phyloP scores from a whole-genome alignment of 148 eudicot species.

The Arbutus unedo region DNA sequence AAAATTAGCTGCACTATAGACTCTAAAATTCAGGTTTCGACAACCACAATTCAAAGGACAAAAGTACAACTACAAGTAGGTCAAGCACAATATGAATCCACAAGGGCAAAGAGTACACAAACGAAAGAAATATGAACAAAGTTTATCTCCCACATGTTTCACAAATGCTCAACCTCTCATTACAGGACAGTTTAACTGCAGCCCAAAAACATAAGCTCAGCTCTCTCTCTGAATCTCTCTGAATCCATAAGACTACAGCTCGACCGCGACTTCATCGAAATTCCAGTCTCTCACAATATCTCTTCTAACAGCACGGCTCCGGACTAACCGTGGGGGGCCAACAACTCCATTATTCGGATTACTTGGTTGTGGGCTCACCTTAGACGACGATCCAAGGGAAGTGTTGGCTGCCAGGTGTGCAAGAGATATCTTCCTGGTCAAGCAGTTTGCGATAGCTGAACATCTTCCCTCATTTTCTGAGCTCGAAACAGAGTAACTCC shows the following conservation, averaged over 20 bases:
- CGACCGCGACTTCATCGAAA: constrained; percentile 54
- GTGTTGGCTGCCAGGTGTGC: constrained; percentile 37
- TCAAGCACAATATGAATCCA: not conserved
- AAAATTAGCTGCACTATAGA: not conserved
- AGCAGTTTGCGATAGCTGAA: constrained; percentile 64
- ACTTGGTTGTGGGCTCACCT: constrained; percentile 82
- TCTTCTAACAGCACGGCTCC: constrained; percentile 80
- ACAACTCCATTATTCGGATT: constrained; percentile 30
- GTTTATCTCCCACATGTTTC: constrained; percentile 1
- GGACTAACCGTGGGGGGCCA: constrained; percentile 66
- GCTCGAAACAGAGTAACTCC: constrained; percentile 91
- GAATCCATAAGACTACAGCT: constrained; percentile 22
- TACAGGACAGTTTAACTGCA: constrained; percentile 10
- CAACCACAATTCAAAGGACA: not conserved
- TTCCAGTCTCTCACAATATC: constrained; percentile 85
- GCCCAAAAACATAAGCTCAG: constrained; percentile 4
- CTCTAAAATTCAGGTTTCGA: not conserved
- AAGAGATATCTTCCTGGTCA: constrained; percentile 41
- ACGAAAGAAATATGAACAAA: constrained; percentile 3
- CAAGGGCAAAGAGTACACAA: constrained; percentile 8
- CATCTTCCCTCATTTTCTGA: constrained; percentile 87
- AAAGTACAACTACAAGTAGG: not conserved
- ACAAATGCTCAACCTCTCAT: constrained; percentile 13
- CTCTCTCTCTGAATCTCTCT: not conserved
- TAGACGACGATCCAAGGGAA: constrained; percentile 52